Evolutionary conservation across 2,329 filamentous ascomycete genomes (phyloP).

Genomic region (Graphiopsis chlorocephala): DNA sequence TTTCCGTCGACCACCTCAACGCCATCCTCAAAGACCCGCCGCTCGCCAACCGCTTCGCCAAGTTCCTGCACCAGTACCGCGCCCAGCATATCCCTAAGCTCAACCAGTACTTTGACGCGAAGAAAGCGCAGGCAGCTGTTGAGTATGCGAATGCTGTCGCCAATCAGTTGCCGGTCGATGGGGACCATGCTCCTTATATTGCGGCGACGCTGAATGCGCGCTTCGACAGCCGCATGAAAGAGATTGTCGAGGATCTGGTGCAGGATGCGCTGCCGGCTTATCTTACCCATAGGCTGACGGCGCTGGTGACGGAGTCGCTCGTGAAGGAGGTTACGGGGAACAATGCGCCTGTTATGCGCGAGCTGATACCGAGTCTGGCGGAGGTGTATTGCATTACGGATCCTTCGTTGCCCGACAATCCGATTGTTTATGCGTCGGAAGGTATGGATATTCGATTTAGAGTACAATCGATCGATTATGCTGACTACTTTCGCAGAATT

Average conservation of each 20-base stretch:
- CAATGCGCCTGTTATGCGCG: conserved; percentile 39
- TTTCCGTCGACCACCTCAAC: conserved; percentile 44
- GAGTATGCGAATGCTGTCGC: conserved; percentile 47
- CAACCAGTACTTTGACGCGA: conserved; percentile 39
- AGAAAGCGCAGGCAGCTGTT: conserved; percentile 43
- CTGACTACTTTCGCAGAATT: conserved; percentile 35
- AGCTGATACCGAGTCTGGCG: conserved; percentile 42
- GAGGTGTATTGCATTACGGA: conserved; percentile 48
- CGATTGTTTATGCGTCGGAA: conserved; percentile 46
- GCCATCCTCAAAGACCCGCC: conserved; percentile 40
- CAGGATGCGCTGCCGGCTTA: conserved; percentile 43
- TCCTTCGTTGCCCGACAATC: conserved; percentile 43
- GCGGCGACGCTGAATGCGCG: conserved; percentile 38
- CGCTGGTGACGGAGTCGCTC: conserved; percentile 42
- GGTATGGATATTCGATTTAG: conserved; percentile 21
- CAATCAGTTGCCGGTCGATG: conserved; percentile 29
- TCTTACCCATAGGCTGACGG: conserved; percentile 41
- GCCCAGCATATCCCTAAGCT: conserved; percentile 36
- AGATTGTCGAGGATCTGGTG: conserved; percentile 37
- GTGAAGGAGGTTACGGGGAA: conserved; percentile 45
- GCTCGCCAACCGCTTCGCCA: conserved; percentile 36
- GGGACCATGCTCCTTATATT: conserved; percentile 25
- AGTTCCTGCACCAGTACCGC: conserved; percentile 41
- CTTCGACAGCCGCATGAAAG: conserved; percentile 36
- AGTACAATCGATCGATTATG: background rate